These are phyloP conservation scores for Phoma sp. DNA, from an alignment of 2,329 filamentous ascomycete genomes.

Conservation along the genomic window DNA sequence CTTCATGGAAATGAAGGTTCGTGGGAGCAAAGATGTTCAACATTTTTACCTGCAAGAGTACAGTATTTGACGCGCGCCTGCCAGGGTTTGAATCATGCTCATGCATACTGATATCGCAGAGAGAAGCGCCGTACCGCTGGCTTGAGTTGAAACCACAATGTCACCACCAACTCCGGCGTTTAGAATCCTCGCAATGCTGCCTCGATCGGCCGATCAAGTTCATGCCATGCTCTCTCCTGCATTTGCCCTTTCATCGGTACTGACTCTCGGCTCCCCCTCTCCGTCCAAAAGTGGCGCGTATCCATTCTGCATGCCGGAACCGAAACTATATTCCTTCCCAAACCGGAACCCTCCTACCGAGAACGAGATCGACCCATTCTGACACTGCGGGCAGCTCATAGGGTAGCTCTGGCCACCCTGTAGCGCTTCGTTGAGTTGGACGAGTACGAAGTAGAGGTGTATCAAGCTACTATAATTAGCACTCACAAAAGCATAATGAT, in stretches of 20 bases:
- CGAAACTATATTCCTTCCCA: slow-evolving; percentile 9
- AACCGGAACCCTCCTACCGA: slow-evolving; percentile 18
- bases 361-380: slow-evolving; percentile 24
- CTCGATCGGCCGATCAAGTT: background rate
- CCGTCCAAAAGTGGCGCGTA: slow-evolving; percentile 33
- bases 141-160: background rate
- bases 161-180: background rate
- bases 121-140: too few species aligned
- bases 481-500: background rate
- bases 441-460: slow-evolving; percentile 34
- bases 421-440: slow-evolving; percentile 26
- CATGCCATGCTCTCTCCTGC: slow-evolving; percentile 13
- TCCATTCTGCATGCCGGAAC: slow-evolving; percentile 14
- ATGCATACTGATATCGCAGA: too few species aligned
- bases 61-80: too few species aligned
- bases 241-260: slow-evolving; percentile 12
- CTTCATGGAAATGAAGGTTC: too few species aligned
- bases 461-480: slow-evolving; percentile 25
- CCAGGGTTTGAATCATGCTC: background rate
- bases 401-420: slow-evolving; percentile 24
- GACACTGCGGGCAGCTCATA: slow-evolving; percentile 36
- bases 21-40: too few species aligned
- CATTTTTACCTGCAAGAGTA: too few species aligned
- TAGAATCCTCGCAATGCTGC: background rate
- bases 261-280: slow-evolving; percentile 8